Evolutionary conservation across 768 basidiomycete genomes (phyloP), one percentile per base, ranked within the genome.

Genomic region (Brasilioporus rufonigricans): DNA sequence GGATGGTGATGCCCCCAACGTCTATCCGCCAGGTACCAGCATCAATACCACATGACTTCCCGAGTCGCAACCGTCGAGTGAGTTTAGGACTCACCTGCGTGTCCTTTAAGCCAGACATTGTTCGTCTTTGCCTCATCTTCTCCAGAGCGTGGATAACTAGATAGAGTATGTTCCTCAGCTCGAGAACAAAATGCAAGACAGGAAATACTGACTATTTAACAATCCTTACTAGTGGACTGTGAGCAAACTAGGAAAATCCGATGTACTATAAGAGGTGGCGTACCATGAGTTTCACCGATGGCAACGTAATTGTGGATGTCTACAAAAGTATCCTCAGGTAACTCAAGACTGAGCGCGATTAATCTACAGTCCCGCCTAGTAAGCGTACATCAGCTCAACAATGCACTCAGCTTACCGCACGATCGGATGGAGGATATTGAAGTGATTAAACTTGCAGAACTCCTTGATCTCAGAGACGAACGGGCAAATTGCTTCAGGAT

Each of bases 71-170:
- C n/a, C 1, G 14, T 18, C 13, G 11, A 6, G 5, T 11, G 2
- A 24, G 29, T 18, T 12, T 21, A 11, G 6, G 21, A 53, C 64
- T 8, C 43, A 80, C 82, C 82, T 0, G 79, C 80, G 57, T 85
- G 83, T 2, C 83, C 83, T 55, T 85, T 82, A 11, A 83, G 66
- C 80, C 80, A 84, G n/a, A 84, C 80, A 44, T 80, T 78, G 35
- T 79, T 78, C 0, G 80, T 77, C 59, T 77, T 76, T 12, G 45
- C 51, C 53, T 83, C 82, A 11, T 84, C 82, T 21, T 79, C 80
- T 31, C 70, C 62, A 1, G 74, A 69, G 24, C 79, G 75, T 4
- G 80, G 81, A 57, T 80, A 80, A 62, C 82, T 84, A 44, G 38
- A 24, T 5, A 14, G 5, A 1, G 23, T 14, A 29, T 44, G 10